Percentiles rank a stretch among this genome's conserved stretches.
Evolutionary conservation across 306 rosid genomes (phyloP).

Genomic region (Dalbergia cochinchinensis): DNA sequence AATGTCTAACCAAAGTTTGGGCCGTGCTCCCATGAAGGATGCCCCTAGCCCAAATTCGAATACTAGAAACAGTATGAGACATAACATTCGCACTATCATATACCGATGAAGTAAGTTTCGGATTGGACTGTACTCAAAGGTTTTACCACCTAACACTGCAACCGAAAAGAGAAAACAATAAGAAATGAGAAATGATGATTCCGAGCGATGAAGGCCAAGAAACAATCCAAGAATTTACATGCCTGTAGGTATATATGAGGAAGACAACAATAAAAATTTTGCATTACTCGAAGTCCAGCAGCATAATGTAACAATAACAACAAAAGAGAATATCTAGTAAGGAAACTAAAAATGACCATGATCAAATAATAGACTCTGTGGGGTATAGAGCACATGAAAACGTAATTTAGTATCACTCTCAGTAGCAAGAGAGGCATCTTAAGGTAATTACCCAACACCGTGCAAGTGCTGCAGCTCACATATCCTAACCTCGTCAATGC

Average conservation of each 20-base stretch:
- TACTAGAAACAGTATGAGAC: too few relatives aligned
- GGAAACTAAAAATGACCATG: constrained; percentile 47
- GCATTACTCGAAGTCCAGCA: constrained; percentile 55
- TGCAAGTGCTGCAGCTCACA: constrained; percentile 51
- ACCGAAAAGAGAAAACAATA: too few relatives aligned
- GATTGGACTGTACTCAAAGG: too few relatives aligned
- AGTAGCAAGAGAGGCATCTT: constrained; percentile 44
- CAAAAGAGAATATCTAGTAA: constrained; percentile 55
- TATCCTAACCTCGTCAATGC: constrained; percentile 45
- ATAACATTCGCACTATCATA: too few relatives aligned
- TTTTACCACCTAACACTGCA: too few relatives aligned
- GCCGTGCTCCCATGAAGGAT: too few relatives aligned
- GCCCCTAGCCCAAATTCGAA: too few relatives aligned
- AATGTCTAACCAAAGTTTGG: too few relatives aligned
- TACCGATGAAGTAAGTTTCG: too few relatives aligned
- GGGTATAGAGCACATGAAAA: constrained; percentile 47
- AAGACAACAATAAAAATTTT: constrained; percentile 47
- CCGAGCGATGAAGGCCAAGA: constrained; percentile 2
- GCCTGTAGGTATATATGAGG: constrained; percentile 4
- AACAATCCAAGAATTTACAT: constrained; percentile 44
- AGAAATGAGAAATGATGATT: neutral
- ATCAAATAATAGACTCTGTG: constrained; percentile 45
- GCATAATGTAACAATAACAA: constrained; percentile 58
- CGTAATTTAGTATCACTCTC: constrained; percentile 52
- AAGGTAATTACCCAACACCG: constrained; percentile 51